Evolutionary conservation across 768 basidiomycete species (phyloP).

Genomic region (Mycena amicta): DNA sequence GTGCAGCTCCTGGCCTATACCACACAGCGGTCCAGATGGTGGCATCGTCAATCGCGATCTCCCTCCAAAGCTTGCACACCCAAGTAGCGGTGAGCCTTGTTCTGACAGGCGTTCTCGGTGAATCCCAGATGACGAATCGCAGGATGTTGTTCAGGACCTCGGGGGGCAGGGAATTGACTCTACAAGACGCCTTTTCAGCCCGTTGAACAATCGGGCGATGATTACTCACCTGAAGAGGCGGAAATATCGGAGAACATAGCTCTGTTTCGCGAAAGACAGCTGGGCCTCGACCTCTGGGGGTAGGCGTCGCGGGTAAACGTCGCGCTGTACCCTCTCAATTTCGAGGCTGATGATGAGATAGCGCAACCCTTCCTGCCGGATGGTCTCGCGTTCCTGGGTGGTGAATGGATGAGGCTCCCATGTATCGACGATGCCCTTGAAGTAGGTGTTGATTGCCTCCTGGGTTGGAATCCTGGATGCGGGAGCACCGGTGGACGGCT

Average conservation of each 20-base stretch:
- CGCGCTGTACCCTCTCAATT: constrained; percentile 21
- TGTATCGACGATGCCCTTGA: constrained; percentile 30
- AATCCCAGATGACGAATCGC: constrained; percentile 58
- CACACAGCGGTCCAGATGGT: constrained; percentile 68
- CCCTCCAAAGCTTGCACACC: constrained; percentile 61
- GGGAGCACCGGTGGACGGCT: not conserved
- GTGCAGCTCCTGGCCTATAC: constrained; percentile 57
- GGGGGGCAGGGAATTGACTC: constrained; percentile 58
- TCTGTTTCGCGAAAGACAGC: constrained; percentile 18
- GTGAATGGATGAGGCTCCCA: constrained; percentile 24
- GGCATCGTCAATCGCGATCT: constrained; percentile 46
- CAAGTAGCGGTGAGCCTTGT: constrained; percentile 56
- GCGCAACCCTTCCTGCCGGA: constrained; percentile 17
- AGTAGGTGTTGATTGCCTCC: constrained; percentile 3
- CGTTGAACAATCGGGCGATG: not conserved
- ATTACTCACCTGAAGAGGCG: constrained; percentile 15
- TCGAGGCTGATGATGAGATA: constrained; percentile 19
- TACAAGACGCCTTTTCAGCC: constrained; percentile 43
- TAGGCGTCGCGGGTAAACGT: constrained; percentile 19
- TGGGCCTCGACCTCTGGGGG: constrained; percentile 21
- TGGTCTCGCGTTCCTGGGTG: constrained; percentile 7
- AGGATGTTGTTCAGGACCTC: constrained; percentile 72
- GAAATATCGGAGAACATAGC: constrained; percentile 20
- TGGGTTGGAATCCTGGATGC: not conserved
- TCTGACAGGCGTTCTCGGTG: constrained; percentile 31